phyloP scores from a whole-genome alignment of 371 early-diverging fungal genomes.

The Rhizopus stolonifer region DNA sequence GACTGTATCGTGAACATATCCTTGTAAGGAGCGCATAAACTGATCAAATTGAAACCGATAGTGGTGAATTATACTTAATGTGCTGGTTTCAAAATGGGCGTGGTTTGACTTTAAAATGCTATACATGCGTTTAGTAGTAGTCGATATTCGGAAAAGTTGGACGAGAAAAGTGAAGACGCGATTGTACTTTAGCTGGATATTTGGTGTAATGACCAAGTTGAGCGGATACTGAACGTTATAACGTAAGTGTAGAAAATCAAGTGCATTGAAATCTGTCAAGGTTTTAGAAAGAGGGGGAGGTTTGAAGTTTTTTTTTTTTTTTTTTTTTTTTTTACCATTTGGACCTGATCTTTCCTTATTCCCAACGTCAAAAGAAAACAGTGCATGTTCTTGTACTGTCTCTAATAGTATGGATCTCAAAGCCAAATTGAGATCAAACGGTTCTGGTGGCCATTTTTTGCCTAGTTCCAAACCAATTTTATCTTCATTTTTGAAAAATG shows the following conservation, averaged over 20 bases:
- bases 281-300: no score
- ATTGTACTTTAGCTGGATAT: constrained; percentile 47
- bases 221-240: constrained; percentile 51
- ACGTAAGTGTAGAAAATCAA: constrained; percentile 51
- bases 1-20: constrained; percentile 46
- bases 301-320: no score
- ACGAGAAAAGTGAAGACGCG: constrained; percentile 53
- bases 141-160: constrained; percentile 34
- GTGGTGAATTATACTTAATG: constrained; percentile 6
- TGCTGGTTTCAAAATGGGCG: neutral
- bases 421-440: constrained; percentile 40
- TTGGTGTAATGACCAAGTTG: constrained; percentile 41
- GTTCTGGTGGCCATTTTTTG: constrained; percentile 45
- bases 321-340: constrained; percentile 36
- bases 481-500: constrained; percentile 27
- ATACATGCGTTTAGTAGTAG: constrained; percentile 37
- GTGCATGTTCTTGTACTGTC: constrained; percentile 18
- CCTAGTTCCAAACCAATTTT: constrained; percentile 9
- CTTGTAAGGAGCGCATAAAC: constrained; percentile 40
- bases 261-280: constrained; percentile 34
- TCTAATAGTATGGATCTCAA: constrained; percentile 45
- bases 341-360: constrained; percentile 28
- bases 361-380: constrained; percentile 45
- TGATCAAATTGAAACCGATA: constrained; percentile 52
- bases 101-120: neutral